Base-by-base conservation (phyloP, 2,329 filamentous ascomycete species). In the Kalmusia sp. region DNA sequence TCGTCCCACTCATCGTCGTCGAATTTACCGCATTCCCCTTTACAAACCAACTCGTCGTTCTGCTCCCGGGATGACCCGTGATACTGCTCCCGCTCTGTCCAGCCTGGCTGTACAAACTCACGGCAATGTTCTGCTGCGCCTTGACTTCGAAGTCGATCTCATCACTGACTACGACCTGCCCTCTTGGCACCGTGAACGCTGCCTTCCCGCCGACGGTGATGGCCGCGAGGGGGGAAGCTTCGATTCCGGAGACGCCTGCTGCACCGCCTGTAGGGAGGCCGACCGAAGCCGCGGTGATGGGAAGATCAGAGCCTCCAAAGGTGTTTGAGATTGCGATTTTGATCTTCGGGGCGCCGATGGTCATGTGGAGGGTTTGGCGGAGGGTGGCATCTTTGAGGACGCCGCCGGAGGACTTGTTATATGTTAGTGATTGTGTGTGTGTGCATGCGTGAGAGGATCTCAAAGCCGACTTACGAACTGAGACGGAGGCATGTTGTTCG, bases 251-350 rank as follows among this genome's bases (percentile, higher is more conserved):
- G 0, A 78, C 76, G 8, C 84, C 84, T 11, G 82, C 79, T 4
- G 76, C 75, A 34, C 82, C 82, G 25, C 79, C 79, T 3, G 73
- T 62, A 0, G 86, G 80, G 0, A 86, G 73, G 0, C 82, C 82
- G 8, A 88, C 68, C 0, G 82, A 82, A 1, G 80, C 82, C 2
- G 78, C 77, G 0, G 82, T 84, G 58, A 89, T 82, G 39, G 82
- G 78, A 2, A 89, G 75, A 54, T 84, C 80, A 39, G 78, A 82
- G 2, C 77, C 68, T 1, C 87, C 85, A 55, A 89, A 88, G 1
- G 80, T 82, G 65, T 89, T 89, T 46, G 84, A 86, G 41, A 89
- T 76, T 30, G 83, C 81, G 35, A 89, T 71, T 15, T 86, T 82
- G 57, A 88, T 78, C 12, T 81, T 77, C 3, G 79, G 71, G 4